Conservation (phyloP, 208 protist genomes). For the Wallacemonas rigidus region DNA sequence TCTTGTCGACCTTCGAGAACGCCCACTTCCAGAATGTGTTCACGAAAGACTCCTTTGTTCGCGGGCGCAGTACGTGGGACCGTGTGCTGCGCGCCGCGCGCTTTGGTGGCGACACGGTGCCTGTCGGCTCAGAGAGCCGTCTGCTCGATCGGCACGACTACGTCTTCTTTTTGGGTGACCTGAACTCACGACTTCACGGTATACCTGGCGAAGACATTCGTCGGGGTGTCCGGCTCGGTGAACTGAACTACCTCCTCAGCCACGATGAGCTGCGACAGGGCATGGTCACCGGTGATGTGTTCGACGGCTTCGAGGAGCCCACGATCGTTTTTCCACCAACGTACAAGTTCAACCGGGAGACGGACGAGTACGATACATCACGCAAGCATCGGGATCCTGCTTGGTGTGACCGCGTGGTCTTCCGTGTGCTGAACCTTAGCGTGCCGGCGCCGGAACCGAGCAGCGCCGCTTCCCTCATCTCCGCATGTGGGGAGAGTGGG, state of each 20-base stretch:
- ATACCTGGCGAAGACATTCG: constrained; percentile 40
- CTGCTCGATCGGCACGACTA: constrained; percentile 88
- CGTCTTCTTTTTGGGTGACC: constrained; percentile 93
- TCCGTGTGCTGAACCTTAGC: constrained; percentile 43
- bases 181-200: constrained; percentile 92
- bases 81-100: constrained; percentile 33
- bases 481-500: too few species aligned
- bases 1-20: constrained; percentile 63
- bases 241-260: constrained; percentile 63
- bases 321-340: constrained; percentile 89
- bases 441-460: neutral
- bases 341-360: constrained; percentile 88
- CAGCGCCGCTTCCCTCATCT: neutral
- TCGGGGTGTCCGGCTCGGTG: constrained; percentile 23
- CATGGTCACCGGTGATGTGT: constrained; percentile 72
- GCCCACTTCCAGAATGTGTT: constrained; percentile 21
- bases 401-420: constrained; percentile 91
- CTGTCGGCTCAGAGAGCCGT: constrained; percentile 39
- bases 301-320: constrained; percentile 90
- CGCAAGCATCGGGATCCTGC: constrained; percentile 80
- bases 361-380: constrained; percentile 80
- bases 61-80: constrained; percentile 40
- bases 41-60: constrained; percentile 19
- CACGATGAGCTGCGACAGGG: constrained; percentile 83
- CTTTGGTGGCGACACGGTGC: constrained; percentile 22